phyloP scores from a whole-genome alignment of 352 stramenopile genomes.

The Globisporangium spiculum region DNA sequence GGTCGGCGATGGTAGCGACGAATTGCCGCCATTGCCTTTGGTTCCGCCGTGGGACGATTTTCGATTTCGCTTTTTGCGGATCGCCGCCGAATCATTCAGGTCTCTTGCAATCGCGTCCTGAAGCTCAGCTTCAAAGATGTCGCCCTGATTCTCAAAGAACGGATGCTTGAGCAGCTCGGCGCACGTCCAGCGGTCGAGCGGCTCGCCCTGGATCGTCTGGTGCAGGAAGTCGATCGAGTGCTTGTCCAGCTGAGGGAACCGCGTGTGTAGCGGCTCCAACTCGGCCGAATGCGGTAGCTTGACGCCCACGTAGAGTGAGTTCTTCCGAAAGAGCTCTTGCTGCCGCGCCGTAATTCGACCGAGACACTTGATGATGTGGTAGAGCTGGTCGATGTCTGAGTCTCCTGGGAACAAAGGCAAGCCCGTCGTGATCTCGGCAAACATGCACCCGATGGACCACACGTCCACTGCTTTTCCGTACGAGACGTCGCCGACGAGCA shows the following conservation, averaged over 20 bases:
- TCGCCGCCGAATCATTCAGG: constrained; percentile 52
- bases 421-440: constrained; percentile 95
- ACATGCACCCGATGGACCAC: constrained; percentile 96
- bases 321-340: constrained; percentile 81
- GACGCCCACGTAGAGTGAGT: constrained; percentile 76
- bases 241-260: constrained; percentile 71
- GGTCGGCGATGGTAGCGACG: constrained; percentile 8
- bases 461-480: constrained; percentile 97
- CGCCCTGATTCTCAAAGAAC: constrained; percentile 58
- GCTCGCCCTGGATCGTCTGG: constrained; percentile 75
- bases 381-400: constrained; percentile 95
- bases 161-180: constrained; percentile 70
- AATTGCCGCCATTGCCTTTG: background rate
- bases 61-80: constrained; percentile 59
- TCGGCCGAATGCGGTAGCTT: constrained; percentile 63
- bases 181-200: constrained; percentile 79
- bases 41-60: constrained; percentile 31
- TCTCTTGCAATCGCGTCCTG: constrained; percentile 68
- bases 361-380: constrained; percentile 83
- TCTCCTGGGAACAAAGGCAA: constrained; percentile 95
- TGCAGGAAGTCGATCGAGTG: constrained; percentile 61
- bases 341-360: constrained; percentile 68
- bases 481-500: constrained; percentile 81
- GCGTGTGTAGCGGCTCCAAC: constrained; percentile 52
- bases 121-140: constrained; percentile 62